phyloP scores from a whole-genome alignment of 2,329 filamentous ascomycete genomes.

The Biscogniauxia marginata region DNA sequence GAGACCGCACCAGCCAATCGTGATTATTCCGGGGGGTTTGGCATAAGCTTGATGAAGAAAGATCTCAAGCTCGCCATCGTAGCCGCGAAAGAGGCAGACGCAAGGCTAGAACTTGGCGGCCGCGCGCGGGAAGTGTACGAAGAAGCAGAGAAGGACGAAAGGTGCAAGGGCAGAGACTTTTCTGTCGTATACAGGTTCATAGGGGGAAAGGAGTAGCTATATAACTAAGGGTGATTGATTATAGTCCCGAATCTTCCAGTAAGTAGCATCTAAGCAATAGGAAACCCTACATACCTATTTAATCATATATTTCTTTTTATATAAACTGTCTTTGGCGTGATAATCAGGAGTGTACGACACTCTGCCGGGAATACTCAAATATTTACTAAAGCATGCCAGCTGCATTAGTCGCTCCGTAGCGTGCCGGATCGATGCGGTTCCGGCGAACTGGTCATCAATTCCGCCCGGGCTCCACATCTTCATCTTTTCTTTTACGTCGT shows the following conservation, averaged over 20 bases:
- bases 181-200: conserved; percentile 78
- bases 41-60: conserved; percentile 76
- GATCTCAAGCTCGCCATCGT: conserved; percentile 70
- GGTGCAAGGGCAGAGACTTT: conserved; percentile 71
- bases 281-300: too few species aligned
- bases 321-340: background rate
- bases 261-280: background rate
- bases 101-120: conserved; percentile 62
- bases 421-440: background rate
- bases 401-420: background rate
- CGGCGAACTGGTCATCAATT: background rate
- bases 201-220: conserved; percentile 47
- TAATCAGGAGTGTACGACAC: background rate
- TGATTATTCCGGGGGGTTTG: conserved; percentile 77
- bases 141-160: conserved; percentile 58
- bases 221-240: background rate
- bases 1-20: conserved; percentile 71
- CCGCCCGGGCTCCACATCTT: background rate
- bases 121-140: conserved; percentile 67
- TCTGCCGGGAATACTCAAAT: background rate
- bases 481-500: background rate
- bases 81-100: conserved; percentile 68
- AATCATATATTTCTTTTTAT: background rate
- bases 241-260: too few species aligned
- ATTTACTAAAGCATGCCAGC: background rate